Evolutionary conservation across 257 asterid genomes (phyloP).

Genomic region (Gentiana straminea): DNA sequence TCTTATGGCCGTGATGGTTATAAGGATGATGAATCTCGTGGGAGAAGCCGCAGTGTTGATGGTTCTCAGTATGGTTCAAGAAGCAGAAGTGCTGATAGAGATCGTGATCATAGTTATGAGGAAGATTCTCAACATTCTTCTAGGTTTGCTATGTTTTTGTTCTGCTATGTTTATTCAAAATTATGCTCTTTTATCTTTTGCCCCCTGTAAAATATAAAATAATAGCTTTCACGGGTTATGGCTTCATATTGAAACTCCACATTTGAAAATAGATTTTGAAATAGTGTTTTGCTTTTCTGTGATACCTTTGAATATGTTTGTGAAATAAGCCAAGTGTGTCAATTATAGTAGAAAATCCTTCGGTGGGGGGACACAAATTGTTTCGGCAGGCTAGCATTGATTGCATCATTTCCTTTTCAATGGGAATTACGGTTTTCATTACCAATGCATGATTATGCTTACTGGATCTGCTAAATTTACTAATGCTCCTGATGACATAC

Average conservation of each 20-base stretch:
- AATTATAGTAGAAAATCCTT: too few species aligned
- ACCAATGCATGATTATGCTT: too few species aligned
- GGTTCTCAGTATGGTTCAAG: conserved; percentile 59
- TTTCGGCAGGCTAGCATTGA: too few species aligned
- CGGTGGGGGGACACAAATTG: too few species aligned
- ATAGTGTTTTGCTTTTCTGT: too few species aligned
- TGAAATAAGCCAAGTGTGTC: too few species aligned
- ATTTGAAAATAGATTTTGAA: neutral
- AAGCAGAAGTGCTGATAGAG: conserved; percentile 77
- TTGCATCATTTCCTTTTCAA: too few species aligned
- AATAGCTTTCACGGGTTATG: neutral
- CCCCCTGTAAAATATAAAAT: neutral
- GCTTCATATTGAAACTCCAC: conserved; percentile 1
- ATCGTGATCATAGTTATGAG: conserved; percentile 45
- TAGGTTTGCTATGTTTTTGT: conserved; percentile 38
- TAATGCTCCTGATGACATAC: neutral
- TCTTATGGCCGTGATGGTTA: conserved; percentile 54
- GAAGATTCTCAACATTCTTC: conserved; percentile 80
- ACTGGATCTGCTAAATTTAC: too few species aligned
- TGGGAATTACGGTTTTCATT: too few species aligned
- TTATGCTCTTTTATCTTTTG: too few species aligned
- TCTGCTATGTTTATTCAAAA: neutral
- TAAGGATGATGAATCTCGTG: conserved; percentile 60
- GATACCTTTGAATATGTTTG: too few species aligned
- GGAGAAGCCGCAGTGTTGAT: conserved; percentile 51